phyloP scores from a whole-genome alignment of 352 stramenopile genomes.

The Saprolegnia diclina region DNA sequence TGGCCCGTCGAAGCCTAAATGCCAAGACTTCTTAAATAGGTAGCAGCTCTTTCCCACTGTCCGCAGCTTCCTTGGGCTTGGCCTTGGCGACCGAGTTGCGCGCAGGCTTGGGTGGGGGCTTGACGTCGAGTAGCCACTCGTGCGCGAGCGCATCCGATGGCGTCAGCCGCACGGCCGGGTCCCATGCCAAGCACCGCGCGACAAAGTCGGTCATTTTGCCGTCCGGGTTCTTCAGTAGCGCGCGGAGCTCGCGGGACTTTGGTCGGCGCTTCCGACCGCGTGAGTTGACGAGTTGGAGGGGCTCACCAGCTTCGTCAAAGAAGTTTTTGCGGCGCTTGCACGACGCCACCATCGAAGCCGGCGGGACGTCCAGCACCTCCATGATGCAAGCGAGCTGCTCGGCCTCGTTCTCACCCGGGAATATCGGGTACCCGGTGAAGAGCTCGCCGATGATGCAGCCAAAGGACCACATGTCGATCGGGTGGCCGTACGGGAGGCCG shows the following conservation, averaged over 20 bases:
- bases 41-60: neutral
- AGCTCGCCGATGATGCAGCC: conserved; percentile 84
- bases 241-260: conserved; percentile 36
- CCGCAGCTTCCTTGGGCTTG: neutral
- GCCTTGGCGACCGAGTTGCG: neutral
- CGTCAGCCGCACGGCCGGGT: conserved; percentile 50
- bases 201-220: conserved; percentile 55
- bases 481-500: conserved; percentile 69
- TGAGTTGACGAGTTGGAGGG: conserved; percentile 56
- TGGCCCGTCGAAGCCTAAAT: conserved; percentile 31
- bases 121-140: conserved; percentile 42
- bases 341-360: conserved; percentile 37
- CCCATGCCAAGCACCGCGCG: conserved; percentile 58
- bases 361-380: conserved; percentile 58
- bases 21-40: conserved; percentile 23
- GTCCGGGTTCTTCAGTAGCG: conserved; percentile 43
- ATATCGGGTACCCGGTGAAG: conserved; percentile 72
- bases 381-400: conserved; percentile 87
- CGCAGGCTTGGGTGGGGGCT: neutral
- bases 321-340: conserved; percentile 58
- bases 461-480: conserved; percentile 90
- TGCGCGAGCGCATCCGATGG: conserved; percentile 50
- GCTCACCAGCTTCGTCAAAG: conserved; percentile 45
- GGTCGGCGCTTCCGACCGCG: conserved; percentile 44
- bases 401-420: conserved; percentile 73